phyloP scores from a whole-genome alignment of 495 filamentous ascomycete species.

The Beverwykella pulmonaria region DNA sequence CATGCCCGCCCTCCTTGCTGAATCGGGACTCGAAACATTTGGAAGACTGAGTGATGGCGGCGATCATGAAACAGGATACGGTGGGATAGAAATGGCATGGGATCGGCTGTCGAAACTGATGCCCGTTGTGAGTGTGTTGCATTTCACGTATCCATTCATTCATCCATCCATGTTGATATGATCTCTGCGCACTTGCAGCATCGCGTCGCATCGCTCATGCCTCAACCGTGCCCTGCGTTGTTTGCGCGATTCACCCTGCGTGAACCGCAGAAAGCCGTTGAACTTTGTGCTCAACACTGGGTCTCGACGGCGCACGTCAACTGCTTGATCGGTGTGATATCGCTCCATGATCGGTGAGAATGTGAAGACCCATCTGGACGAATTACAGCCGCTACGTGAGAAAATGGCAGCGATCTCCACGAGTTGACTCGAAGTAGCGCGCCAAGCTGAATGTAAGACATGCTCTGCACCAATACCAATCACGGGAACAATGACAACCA shows the following conservation, averaged over 20 bases:
- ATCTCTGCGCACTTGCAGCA: neutral
- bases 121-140: neutral
- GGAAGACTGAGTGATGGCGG: neutral
- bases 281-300: neutral
- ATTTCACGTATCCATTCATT: neutral
- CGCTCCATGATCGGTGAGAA: constrained; percentile 12
- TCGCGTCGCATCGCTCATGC: neutral
- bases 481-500: constrained; percentile 11
- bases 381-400: neutral
- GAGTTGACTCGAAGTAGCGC: neutral
- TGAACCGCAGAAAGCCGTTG: constrained; percentile 5
- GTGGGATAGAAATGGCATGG: no score
- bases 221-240: neutral
- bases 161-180: neutral
- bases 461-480: neutral
- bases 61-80: constrained; percentile 2
- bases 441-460: constrained; percentile 34
- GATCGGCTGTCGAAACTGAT: neutral
- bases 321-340: neutral
- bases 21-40: neutral
- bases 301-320: neutral
- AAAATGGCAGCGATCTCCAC: constrained; percentile 13
- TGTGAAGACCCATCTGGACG: neutral
- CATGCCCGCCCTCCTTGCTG: neutral
- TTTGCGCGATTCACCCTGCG: neutral